Conservation (phyloP, 306 rosid genomes). For the Pueraria montana region DNA sequence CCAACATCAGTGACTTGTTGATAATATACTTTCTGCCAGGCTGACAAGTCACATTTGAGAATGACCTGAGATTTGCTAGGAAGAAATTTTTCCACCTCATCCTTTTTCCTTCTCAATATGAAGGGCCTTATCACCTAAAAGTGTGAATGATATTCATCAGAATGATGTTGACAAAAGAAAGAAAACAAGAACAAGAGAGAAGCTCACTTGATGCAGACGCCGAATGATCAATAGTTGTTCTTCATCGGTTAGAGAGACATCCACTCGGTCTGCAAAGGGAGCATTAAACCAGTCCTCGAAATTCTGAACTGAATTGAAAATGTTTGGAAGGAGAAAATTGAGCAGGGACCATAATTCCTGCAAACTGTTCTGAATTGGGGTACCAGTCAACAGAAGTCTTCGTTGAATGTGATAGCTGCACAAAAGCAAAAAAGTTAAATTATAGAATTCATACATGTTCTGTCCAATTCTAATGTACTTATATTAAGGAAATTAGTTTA, state of each 20-base stretch:
- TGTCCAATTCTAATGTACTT: not conserved
- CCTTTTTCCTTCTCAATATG: constrained; percentile 92
- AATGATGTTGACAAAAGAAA: constrained; percentile 35
- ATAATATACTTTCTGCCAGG: constrained; percentile 95
- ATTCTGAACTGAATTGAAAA: constrained; percentile 94
- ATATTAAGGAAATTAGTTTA: not conserved
- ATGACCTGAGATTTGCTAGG: constrained; percentile 94
- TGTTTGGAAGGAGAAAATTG: constrained; percentile 95
- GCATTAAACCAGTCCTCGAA: constrained; percentile 98
- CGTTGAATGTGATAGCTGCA: constrained; percentile 87
- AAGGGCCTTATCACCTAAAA: constrained; percentile 91
- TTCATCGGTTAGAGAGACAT: constrained; percentile 81
- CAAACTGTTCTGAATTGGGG: constrained; percentile 96
- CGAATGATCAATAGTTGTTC: constrained; percentile 90
- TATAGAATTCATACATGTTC: constrained; percentile 19
- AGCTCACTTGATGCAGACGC: constrained; percentile 89
- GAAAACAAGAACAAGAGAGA: constrained; percentile 36
- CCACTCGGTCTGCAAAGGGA: constrained; percentile 87
- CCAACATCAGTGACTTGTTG: constrained; percentile 87
- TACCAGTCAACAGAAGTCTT: constrained; percentile 93
- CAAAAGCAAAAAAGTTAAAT: constrained; percentile 23
- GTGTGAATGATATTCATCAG: constrained; percentile 44
- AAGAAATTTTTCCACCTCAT: constrained; percentile 92
- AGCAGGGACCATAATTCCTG: constrained; percentile 99
- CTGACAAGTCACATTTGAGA: constrained; percentile 88